phyloP scores from a whole-genome alignment of 257 asterid genomes.

The Coffea canephora region DNA sequence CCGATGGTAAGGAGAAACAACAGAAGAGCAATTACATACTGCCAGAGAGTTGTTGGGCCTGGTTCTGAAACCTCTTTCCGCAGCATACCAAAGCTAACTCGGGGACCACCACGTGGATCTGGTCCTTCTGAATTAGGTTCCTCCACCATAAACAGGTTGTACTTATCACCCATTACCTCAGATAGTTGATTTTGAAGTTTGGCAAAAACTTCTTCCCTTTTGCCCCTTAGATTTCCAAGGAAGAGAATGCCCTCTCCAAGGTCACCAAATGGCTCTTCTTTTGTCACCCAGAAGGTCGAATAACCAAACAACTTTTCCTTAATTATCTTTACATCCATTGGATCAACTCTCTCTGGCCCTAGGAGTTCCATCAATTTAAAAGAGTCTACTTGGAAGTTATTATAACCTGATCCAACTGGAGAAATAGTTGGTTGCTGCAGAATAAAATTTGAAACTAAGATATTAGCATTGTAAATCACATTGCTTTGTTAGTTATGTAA shows the following conservation, averaged over 20 bases:
- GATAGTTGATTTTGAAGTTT: slow-evolving; percentile 73
- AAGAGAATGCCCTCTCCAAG: slow-evolving; percentile 86
- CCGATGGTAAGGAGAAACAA: slow-evolving; percentile 84
- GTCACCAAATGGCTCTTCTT: slow-evolving; percentile 91
- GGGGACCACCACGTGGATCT: slow-evolving; percentile 97
- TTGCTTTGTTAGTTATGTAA: neutral
- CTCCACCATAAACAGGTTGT: slow-evolving; percentile 92
- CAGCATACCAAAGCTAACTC: slow-evolving; percentile 93
- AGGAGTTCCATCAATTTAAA: slow-evolving; percentile 88
- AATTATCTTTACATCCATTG: slow-evolving; percentile 69
- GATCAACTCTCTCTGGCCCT: slow-evolving; percentile 93
- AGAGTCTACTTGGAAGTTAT: slow-evolving; percentile 85
- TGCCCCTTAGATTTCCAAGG: slow-evolving; percentile 88
- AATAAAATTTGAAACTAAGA: slow-evolving; percentile 4
- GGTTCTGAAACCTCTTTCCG: slow-evolving; percentile 96
- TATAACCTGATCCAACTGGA: slow-evolving; percentile 54
- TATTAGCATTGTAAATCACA: slow-evolving; percentile 15
- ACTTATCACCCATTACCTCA: slow-evolving; percentile 82
- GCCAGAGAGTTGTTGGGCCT: slow-evolving; percentile 88
- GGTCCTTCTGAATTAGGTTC: slow-evolving; percentile 89
- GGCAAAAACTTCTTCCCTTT: slow-evolving; percentile 71
- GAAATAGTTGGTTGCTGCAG: slow-evolving; percentile 50
- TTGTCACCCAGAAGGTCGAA: slow-evolving; percentile 91
- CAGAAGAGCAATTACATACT: slow-evolving; percentile 83
- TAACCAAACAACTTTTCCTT: slow-evolving; percentile 91